Conservation (phyloP, 2,329 filamentous ascomycete species). For the Neophaeococcomyces mojaviensis region DNA sequence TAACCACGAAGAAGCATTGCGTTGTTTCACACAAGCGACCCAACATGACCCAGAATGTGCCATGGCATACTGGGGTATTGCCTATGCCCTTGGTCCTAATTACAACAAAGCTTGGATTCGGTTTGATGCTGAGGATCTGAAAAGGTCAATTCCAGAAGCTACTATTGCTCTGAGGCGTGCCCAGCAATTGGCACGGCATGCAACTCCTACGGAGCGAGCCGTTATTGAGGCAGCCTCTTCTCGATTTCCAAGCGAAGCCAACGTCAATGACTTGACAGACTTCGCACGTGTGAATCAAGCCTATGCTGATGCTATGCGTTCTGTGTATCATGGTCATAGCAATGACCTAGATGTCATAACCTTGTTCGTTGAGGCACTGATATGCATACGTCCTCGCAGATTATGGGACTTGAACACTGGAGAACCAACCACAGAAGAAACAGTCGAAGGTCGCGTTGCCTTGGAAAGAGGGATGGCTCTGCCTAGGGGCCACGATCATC, state of each 20-base stretch:
- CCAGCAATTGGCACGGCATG: neutral
- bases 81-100: slow-evolving; percentile 44
- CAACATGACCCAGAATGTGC: slow-evolving; percentile 35
- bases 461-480: neutral
- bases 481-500: neutral
- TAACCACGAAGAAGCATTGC: slow-evolving; percentile 64
- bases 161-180: slow-evolving; percentile 32
- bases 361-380: slow-evolving; percentile 3
- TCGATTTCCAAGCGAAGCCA: slow-evolving; percentile 1
- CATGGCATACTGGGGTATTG: slow-evolving; percentile 44
- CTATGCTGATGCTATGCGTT: slow-evolving; percentile 5
- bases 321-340: neutral
- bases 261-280: neutral
- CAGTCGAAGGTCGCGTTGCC: slow-evolving; percentile 1
- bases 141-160: slow-evolving; percentile 42
- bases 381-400: slow-evolving; percentile 4
- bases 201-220: neutral
- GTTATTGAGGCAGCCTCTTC: neutral
- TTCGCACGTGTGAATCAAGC: neutral
- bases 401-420: slow-evolving; percentile 3
- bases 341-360: slow-evolving; percentile 4
- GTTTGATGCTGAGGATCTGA: slow-evolving; percentile 38
- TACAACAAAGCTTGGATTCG: slow-evolving; percentile 48
- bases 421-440: slow-evolving; percentile 1
- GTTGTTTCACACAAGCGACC: slow-evolving; percentile 41